A percentile compares a stretch with the other conserved stretches of the same genome.
These are phyloP conservation scores for Kwoniella sp. DNA, from an alignment of 768 basidiomycete genomes.

Conservation along the genomic window DNA sequence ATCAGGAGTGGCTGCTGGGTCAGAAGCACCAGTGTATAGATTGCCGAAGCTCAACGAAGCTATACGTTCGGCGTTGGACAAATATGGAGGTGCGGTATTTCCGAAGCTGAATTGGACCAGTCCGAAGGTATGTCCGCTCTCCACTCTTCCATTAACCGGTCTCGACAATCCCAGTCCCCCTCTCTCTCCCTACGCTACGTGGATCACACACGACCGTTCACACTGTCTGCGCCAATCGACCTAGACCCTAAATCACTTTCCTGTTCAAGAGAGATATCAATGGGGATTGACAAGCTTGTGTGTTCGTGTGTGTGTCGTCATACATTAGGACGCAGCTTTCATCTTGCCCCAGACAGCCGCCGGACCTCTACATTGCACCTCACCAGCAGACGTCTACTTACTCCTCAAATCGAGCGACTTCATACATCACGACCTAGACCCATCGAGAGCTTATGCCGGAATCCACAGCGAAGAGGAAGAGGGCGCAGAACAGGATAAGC, in stretches of 20 bases:
- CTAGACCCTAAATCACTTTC: too few relatives aligned
- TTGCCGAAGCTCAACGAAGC: slow-evolving; percentile 80
- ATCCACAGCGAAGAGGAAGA: not conserved
- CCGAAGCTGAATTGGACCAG: slow-evolving; percentile 96
- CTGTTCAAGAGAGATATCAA: too few relatives aligned
- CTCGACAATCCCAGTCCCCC: too few relatives aligned
- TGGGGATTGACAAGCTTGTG: slow-evolving; percentile 13
- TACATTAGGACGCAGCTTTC: slow-evolving; percentile 83
- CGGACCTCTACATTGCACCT: slow-evolving; percentile 76
- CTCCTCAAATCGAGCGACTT: slow-evolving; percentile 92
- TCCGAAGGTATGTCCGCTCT: slow-evolving; percentile 66
- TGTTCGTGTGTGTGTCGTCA: not conserved
- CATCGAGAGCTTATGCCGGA: slow-evolving; percentile 65
- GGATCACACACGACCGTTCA: too few relatives aligned
- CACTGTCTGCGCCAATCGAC: too few relatives aligned
- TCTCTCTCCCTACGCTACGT: too few relatives aligned
- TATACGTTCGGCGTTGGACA: slow-evolving; percentile 67
- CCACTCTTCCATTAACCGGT: too few relatives aligned
- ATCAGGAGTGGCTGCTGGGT: slow-evolving; percentile 4
- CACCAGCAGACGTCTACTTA: slow-evolving; percentile 86
- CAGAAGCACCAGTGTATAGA: slow-evolving; percentile 53
- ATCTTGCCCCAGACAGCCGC: slow-evolving; percentile 73
- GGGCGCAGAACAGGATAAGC: not conserved
- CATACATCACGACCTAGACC: slow-evolving; percentile 72
- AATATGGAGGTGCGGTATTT: slow-evolving; percentile 77